Base-by-base conservation (phyloP, 257 asterid species). In the Scutellaria minor region DNA sequence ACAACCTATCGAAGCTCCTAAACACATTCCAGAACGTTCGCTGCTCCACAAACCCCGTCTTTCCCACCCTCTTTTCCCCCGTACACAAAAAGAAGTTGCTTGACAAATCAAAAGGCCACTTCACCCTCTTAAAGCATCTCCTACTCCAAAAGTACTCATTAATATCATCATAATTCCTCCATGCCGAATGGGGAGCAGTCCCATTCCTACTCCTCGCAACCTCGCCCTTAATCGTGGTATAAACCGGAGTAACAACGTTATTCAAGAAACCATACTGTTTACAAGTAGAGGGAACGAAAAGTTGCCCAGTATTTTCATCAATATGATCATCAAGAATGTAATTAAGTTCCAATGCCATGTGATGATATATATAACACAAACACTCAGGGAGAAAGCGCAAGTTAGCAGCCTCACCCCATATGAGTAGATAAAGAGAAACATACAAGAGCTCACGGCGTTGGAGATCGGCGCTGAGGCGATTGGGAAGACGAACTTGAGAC, bases 41-140 rank as follows among this genome's bases (percentile, higher is more conserved):
- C 85, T 93, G 98, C 90, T 91, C 98, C 54, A 93, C 98, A 73
- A 85, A 93, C 41, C 98, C 98, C 1, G 96, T 93, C 84, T 93
- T 93, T 78, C 96, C 97, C 64, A 91, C 91, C 80, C 97, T 88
- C 35, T 72, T 81, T 7, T 79, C 91, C 18, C 80, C 81, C 9
- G 76, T 68, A 20, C 81, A 79, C 53, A 77, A 63, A 64, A 91
- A 93, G 67, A 91, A 93, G 67, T 73, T 72, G 66, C 91, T 74
- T 2, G 89, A 82, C 74, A 85, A 39, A 77, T 89, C 92, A 27
- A 93, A 70, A 13, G 98, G 98, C 98, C 98, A 93, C 57, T 85
- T 86, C 64, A 93, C 64, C 79, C 82, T 91, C 85, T 74, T 79
- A 67, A 93, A 91, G 84, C 96, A 91, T 70, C 72, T 85, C 84